Conservation (phyloP, 352 stramenopile species). For the Hyaloperonospora arabidopsidis region DNA sequence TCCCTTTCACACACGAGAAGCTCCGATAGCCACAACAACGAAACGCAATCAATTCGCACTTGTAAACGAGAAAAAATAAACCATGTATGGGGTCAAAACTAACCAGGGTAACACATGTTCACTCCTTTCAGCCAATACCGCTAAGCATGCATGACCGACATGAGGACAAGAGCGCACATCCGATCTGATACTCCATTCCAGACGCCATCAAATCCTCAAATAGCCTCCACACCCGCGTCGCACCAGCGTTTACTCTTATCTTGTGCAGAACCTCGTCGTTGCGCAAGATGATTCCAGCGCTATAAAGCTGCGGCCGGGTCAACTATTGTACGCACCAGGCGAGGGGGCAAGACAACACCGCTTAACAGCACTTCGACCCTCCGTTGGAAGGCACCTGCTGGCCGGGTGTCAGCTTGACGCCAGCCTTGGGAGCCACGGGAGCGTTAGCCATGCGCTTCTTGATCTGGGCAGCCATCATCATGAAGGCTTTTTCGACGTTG, state of each 20-base stretch:
- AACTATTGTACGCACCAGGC: constrained; percentile 16
- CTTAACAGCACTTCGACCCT: constrained; percentile 82
- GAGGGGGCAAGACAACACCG: constrained; percentile 40
- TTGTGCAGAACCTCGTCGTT: constrained; percentile 11
- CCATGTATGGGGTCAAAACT: constrained; percentile 43
- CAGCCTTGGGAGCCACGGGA: constrained; percentile 58
- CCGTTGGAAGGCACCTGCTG: constrained; percentile 58
- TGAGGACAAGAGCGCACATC: constrained; percentile 8
- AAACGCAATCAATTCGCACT: constrained; percentile 16
- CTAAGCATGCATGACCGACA: constrained; percentile 18
- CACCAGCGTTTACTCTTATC: constrained; percentile 21
- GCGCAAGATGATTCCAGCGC: constrained; percentile 12
- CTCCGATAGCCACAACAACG: constrained; percentile 1
- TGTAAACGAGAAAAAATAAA: constrained; percentile 32
- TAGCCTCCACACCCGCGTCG: constrained; percentile 20
- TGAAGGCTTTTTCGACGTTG: constrained; percentile 89
- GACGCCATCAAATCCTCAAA: constrained; percentile 21
- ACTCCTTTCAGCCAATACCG: constrained; percentile 30
- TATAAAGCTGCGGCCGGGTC: constrained; percentile 22
- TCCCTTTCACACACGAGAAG: neutral
- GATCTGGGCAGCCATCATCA: constrained; percentile 90
- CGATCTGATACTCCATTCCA: constrained; percentile 10
- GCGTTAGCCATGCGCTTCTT: constrained; percentile 88
- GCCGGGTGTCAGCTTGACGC: constrained; percentile 54
- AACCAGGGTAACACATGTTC: constrained; percentile 35